Evolutionary conservation across 1,139 yeast species (phyloP).

Genomic region (Pichia sp.): DNA sequence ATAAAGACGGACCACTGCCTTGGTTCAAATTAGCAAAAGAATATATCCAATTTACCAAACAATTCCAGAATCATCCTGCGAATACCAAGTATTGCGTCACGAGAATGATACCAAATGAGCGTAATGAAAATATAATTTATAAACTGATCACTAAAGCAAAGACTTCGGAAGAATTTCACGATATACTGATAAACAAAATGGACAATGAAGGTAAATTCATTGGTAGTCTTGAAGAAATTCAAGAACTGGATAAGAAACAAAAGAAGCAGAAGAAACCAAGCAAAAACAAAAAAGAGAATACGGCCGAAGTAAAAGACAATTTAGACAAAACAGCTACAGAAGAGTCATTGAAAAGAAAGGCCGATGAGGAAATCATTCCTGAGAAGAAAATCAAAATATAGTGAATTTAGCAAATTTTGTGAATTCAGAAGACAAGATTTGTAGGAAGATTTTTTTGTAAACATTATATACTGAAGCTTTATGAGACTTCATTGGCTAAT

Average conservation of each 20-base stretch:
- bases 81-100: constrained; percentile 76
- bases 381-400: neutral
- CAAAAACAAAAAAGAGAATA: neutral
- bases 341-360: neutral
- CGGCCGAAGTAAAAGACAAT: neutral
- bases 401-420: too few species aligned
- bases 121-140: constrained; percentile 41
- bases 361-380: neutral
- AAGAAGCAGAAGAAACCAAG: too few species aligned
- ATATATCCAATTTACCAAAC: constrained; percentile 44
- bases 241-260: too few species aligned
- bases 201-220: constrained; percentile 26
- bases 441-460: too few species aligned
- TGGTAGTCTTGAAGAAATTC: too few species aligned
- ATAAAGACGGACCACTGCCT: constrained; percentile 34
- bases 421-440: too few species aligned
- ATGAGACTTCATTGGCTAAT: too few species aligned
- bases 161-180: constrained; percentile 41
- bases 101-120: constrained; percentile 70
- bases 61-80: constrained; percentile 52
- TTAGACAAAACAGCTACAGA: constrained; percentile 6
- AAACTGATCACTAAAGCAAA: constrained; percentile 51
- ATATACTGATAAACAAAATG: constrained; percentile 26
- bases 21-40: constrained; percentile 53
- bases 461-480: too few species aligned